A percentile compares a stretch with the other conserved stretches of the same genome.
phyloP scores from a whole-genome alignment of 2,329 filamentous ascomycete genomes.

The Aspergillus amoenus region DNA sequence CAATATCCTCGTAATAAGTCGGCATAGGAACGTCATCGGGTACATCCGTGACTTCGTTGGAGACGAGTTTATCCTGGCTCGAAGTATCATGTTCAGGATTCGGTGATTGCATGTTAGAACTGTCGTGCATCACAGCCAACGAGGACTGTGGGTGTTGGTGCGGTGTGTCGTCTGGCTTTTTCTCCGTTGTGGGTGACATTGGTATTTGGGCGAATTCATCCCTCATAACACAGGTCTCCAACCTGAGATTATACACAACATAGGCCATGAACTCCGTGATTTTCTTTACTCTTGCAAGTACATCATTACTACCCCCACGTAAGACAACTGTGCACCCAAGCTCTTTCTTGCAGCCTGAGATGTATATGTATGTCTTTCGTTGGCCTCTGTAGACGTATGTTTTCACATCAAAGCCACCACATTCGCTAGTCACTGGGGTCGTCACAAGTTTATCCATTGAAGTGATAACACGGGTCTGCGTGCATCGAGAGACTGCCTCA shows the following conservation, averaged over 20 bases:
- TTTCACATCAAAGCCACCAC: conserved; percentile 88
- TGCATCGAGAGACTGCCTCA: conserved; percentile 89
- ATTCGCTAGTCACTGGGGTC: conserved; percentile 71
- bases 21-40: conserved; percentile 81
- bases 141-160: conserved; percentile 5
- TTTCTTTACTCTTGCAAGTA: conserved; percentile 77
- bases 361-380: conserved; percentile 93
- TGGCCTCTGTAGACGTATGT: conserved; percentile 83
- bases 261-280: conserved; percentile 99
- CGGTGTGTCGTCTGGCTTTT: conserved; percentile 10
- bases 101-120: conserved; percentile 4
- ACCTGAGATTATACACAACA: conserved; percentile 94
- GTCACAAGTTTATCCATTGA: conserved; percentile 91
- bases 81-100: conserved; percentile 17
- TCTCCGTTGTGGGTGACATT: conserved; percentile 52
- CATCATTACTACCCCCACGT: conserved; percentile 71
- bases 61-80: conserved; percentile 16
- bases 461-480: conserved; percentile 87
- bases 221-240: conserved; percentile 90
- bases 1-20: conserved; percentile 92
- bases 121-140: conserved; percentile 7
- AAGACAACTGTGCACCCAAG: conserved; percentile 93
- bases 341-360: conserved; percentile 85
- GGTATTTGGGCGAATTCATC: conserved; percentile 90
- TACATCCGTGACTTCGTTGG: conserved; percentile 48